Evolutionary conservation across 768 basidiomycete genomes (phyloP).

Genomic region (Rhodosporidiobolus sp.): DNA sequence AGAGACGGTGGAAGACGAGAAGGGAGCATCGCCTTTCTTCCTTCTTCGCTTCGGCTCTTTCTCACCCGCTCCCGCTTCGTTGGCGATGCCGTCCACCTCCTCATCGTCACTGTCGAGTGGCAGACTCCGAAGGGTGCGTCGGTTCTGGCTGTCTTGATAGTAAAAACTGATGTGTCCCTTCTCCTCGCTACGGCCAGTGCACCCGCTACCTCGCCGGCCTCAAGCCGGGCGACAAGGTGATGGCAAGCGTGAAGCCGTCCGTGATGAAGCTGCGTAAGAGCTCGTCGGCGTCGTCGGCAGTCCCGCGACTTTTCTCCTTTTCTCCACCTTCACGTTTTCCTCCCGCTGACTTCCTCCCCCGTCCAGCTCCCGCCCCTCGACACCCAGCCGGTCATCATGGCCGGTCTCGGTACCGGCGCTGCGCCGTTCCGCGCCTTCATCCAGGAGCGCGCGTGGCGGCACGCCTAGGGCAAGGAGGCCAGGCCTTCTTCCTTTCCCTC

Average conservation of each 20-base stretch:
- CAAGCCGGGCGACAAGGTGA: slow-evolving; percentile 82
- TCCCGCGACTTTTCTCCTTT: too few species aligned
- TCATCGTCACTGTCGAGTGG: slow-evolving; percentile 98
- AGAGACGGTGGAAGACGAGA: too few species aligned
- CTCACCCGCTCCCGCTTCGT: too few species aligned
- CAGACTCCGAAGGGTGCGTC: slow-evolving; percentile 67
- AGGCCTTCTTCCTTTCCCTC: too few species aligned
- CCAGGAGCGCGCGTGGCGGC: slow-evolving; percentile 84
- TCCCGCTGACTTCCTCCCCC: not conserved
- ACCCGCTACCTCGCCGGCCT: slow-evolving; percentile 88
- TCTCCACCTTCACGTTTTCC: slow-evolving; percentile 24
- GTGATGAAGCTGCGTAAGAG: slow-evolving; percentile 96
- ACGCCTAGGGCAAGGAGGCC: slow-evolving; percentile 68
- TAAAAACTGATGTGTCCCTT: slow-evolving; percentile 20
- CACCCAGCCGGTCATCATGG: slow-evolving; percentile 93
- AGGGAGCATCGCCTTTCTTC: too few species aligned
- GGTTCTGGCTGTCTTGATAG: not conserved
- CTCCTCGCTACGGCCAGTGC: slow-evolving; percentile 83
- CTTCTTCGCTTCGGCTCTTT: too few species aligned
- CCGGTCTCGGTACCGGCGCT: slow-evolving; percentile 94
- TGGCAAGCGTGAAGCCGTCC: slow-evolving; percentile 95
- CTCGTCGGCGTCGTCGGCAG: too few species aligned
- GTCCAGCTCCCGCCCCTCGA: slow-evolving; percentile 73
- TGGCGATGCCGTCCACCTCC: slow-evolving; percentile 85
- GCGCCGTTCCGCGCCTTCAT: slow-evolving; percentile 99